Conservation (phyloP, 1,139 yeast species). For the Hyphopichia buzzinii region DNA sequence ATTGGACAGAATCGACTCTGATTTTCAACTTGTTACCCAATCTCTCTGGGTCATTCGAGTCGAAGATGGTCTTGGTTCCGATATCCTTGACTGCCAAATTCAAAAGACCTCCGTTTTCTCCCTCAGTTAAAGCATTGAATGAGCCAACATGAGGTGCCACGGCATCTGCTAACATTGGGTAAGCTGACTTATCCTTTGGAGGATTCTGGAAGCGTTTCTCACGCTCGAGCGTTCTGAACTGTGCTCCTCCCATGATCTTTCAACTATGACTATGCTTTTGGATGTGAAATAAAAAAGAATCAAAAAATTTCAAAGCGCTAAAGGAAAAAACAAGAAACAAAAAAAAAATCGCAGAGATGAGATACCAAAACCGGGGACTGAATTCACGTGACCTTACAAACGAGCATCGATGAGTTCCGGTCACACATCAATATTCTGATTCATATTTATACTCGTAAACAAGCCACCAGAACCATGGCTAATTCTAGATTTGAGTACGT, state of each 20-base stretch:
- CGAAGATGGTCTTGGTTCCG: constrained; percentile 82
- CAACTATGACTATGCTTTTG: not conserved
- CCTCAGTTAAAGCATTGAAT: constrained; percentile 90
- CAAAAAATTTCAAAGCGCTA: not conserved
- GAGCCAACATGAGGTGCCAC: constrained; percentile 95
- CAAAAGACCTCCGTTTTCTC: constrained; percentile 78
- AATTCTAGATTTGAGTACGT: constrained; percentile 85
- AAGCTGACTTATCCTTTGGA: constrained; percentile 80
- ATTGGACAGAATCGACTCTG: constrained; percentile 81
- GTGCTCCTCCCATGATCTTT: constrained; percentile 38
- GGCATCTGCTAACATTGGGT: constrained; percentile 81
- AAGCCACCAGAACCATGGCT: constrained; percentile 51
- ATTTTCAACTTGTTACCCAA: constrained; percentile 80
- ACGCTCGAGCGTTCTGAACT: constrained; percentile 84
- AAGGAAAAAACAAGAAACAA: constrained; percentile 3
- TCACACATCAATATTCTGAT: too few species aligned
- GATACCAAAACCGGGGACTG: too few species aligned
- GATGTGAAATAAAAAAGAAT: not conserved
- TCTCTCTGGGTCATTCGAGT: constrained; percentile 64
- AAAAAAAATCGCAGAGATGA: constrained; percentile 3
- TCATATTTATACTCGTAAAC: too few species aligned
- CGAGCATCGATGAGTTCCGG: too few species aligned
- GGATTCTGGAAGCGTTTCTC: constrained; percentile 85
- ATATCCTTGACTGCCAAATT: constrained; percentile 87
- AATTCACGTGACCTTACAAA: too few species aligned